Conservation (phyloP, 2,329 filamentous ascomycete species). For the Nigrospora osmanthi region DNA sequence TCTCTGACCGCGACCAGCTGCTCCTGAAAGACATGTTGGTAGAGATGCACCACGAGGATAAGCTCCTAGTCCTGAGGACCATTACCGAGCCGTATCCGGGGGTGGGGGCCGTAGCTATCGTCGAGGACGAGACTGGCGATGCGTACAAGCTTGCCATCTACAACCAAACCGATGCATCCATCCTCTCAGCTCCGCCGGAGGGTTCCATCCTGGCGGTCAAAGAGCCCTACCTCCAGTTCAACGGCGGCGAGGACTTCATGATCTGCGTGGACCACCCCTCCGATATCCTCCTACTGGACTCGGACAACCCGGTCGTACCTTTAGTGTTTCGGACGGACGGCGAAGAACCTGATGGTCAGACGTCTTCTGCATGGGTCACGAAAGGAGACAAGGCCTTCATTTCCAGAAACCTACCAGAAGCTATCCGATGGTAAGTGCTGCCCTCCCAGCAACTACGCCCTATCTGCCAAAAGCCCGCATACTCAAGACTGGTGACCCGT, state of each 20-base stretch:
- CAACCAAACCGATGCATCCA: constrained; percentile 23
- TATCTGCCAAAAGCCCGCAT: too few relatives aligned
- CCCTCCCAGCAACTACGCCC: too few relatives aligned
- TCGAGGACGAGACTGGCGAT: constrained; percentile 26
- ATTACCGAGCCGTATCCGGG: constrained; percentile 22
- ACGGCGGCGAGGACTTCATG: constrained; percentile 20
- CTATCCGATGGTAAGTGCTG: constrained; percentile 21
- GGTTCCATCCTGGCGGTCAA: constrained; percentile 24
- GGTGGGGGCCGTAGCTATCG: constrained; percentile 24
- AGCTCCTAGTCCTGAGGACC: constrained; percentile 20
- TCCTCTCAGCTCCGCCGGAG: constrained; percentile 23
- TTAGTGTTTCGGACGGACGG: background rate
- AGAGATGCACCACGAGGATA: constrained; percentile 25
- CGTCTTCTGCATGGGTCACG: background rate
- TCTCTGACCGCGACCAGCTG: constrained; percentile 11
- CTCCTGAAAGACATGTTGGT: constrained; percentile 19
- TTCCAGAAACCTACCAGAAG: constrained; percentile 13
- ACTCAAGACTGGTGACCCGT: too few relatives aligned
- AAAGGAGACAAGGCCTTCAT: constrained; percentile 11
- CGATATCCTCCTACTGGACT: background rate
- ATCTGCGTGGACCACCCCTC: constrained; percentile 16
- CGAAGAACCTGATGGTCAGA: background rate
- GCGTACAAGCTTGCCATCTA: constrained; percentile 28
- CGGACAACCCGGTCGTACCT: background rate
- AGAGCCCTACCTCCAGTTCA: constrained; percentile 27